Base-by-base conservation (phyloP, 805 yeast species). In the Candida methanosorbosa region DNA sequence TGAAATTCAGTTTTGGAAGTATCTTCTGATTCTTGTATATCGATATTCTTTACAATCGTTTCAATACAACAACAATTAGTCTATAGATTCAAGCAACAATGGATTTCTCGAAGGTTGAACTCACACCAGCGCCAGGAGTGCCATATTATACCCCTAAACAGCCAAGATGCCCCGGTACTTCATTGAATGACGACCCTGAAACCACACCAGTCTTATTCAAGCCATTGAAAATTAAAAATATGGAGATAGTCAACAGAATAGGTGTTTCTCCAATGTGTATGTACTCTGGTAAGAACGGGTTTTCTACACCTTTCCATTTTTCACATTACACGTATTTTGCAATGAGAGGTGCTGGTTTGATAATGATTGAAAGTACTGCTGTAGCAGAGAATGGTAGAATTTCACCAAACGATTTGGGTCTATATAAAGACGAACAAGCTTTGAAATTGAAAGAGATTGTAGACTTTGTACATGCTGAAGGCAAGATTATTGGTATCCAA, bases 241-340 rank as follows among this genome's bases (percentile, higher is more conserved):
- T 65, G 33, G 49, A 54, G 2, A 48, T 75, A 16, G 64, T 60
- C 12, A 76, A 76, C 49, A 57, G 81, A 39, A 48, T 73, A 20
- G 75, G 75, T 33, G 72, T 74, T 16, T 63, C 78, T 1, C 78
- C 78, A 30, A 70, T 72, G 76, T 68, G 77, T 46, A 66, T 59
- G 32, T 72, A 72, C 48, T 64, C 76, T 5, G 63, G 70, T 3
- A 42, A 49, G 3, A 53, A 70, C 32, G 66, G 66, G 2, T 48
- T 52, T 13, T 59, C 64, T 0, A 72, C 69, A 0, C 65, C 58
- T 14, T 73, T 62, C 54, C 78, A 74, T 42, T 40, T 61, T 15
- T 58, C 62, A 7, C 77, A 74, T 42, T 69, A 74, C 42, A 74
- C 74, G 4, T 48, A 64, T 0, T 55, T 66, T 34, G 66, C 74